phyloP scores from a whole-genome alignment of 2,329 filamentous ascomycete species.

The Clathrospora elynae region DNA sequence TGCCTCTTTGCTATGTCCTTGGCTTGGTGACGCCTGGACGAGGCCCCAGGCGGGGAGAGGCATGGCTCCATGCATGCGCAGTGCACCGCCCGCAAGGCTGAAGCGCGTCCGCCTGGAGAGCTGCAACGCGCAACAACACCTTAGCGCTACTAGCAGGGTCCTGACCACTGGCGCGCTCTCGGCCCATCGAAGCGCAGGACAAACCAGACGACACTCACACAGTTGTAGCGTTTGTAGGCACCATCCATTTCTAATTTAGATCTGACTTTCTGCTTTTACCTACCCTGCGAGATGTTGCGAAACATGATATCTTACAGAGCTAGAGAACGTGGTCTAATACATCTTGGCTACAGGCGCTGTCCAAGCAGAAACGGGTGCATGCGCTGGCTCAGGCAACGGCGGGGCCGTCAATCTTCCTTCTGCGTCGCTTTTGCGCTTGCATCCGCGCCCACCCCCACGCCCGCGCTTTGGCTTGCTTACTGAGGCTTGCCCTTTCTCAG shows the following conservation, averaged over 20 bases:
- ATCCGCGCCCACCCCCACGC: too few relatives aligned
- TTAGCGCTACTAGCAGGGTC: background rate
- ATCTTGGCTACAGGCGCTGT: constrained; percentile 6
- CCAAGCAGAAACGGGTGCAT: constrained; percentile 5
- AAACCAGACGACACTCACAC: constrained; percentile 2
- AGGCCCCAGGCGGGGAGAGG: too few relatives aligned
- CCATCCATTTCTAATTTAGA: constrained; percentile 1
- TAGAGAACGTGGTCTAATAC: constrained; percentile 4
- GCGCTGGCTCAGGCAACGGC: constrained; percentile 3
- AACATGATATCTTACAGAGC: constrained; percentile 4
- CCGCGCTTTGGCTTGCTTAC: constrained; percentile 5
- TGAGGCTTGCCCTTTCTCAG: constrained; percentile 15
- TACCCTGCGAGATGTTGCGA: background rate
- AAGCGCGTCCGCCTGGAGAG: too few relatives aligned
- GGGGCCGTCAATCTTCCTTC: constrained; percentile 1
- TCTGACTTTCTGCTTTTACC: background rate
- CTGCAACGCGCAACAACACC: too few relatives aligned
- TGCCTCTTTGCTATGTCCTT: too few relatives aligned
- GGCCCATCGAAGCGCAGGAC: background rate
- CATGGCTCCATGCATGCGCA: too few relatives aligned
- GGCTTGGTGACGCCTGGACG: too few relatives aligned
- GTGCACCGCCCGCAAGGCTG: too few relatives aligned
- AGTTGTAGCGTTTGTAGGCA: constrained; percentile 1
- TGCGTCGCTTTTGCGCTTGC: constrained; percentile 4
- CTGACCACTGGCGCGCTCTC: constrained; percentile 1